These are phyloP conservation scores for Ceratocystis harringtonii DNA, from an alignment of 2,329 filamentous ascomycete species.

Conservation along the genomic window DNA sequence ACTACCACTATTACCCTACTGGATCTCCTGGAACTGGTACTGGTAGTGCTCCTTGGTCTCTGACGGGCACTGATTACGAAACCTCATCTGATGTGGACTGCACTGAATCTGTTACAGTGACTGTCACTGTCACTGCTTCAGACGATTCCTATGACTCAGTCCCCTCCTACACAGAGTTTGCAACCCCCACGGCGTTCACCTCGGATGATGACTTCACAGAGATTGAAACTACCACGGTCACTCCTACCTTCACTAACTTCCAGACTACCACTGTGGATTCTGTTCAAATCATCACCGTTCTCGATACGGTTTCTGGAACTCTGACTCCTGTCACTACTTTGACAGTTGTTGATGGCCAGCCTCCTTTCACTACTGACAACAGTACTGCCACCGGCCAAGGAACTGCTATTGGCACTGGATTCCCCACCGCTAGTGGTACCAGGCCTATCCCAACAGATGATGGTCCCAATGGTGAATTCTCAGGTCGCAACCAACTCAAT, in stretches of 20 bases:
- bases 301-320: constrained; percentile 10
- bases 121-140: constrained; percentile 14
- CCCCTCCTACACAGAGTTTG: neutral
- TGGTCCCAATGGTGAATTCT: neutral
- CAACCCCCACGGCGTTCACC: neutral
- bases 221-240: constrained; percentile 11
- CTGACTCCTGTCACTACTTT: constrained; percentile 13
- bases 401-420: constrained; percentile 3
- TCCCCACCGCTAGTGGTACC: neutral
- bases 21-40: neutral
- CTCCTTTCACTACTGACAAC: constrained; percentile 13
- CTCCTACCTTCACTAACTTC: constrained; percentile 10
- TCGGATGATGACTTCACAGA: neutral
- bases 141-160: neutral
- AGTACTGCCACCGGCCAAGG: constrained; percentile 2
- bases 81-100: neutral
- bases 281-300: constrained; percentile 10
- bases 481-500: constrained; percentile 5
- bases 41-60: neutral
- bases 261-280: constrained; percentile 12
- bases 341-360: constrained; percentile 13
- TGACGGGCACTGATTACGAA: constrained; percentile 7
- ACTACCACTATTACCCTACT: neutral
- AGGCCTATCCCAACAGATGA: neutral
- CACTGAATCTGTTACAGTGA: constrained; percentile 8